Evolutionary conservation across 1,284 basidiomycete species (phyloP), one percentile per base, ranked within the genome.

Genomic region (Puccinia triticina): DNA sequence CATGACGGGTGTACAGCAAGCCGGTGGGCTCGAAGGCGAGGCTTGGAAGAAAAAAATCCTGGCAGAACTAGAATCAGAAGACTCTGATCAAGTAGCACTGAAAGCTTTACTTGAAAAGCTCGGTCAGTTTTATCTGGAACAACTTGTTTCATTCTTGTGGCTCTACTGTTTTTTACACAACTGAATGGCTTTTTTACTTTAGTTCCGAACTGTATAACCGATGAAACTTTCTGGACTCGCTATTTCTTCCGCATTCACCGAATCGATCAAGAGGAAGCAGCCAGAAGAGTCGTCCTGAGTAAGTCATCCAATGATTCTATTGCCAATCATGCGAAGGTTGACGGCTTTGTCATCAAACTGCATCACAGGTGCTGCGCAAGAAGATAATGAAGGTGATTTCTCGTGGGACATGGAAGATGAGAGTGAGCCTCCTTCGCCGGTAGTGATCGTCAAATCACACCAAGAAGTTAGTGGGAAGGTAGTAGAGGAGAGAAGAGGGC

Each of bases 231-330:
- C 43, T 77, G 75, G 75, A 64, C 40, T 43, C 75, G 75, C 23
- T 77, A 77, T 64, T 77, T 77, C 43, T 77, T 61, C 59, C 55
- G 59, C 1, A 48, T 64, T n/a, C 29, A 77, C 34, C 57, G 40
- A 46, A 77, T 77, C n/a, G 75, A 77, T 77, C 75, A 77, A 77
- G 75, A 77, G n/a, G 75, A 77, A 77, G 75, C 75, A 40, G 75
- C 75, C 43, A 34, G 75, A 46, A 77, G 75, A 64, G 55, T 77
- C 14, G 75, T 77, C 21, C 43, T 77, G 34, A 61, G 75, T 77
- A 40, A 77, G 55, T 43, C 57, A 43, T 23, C 32, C 48, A 50
- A 18, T 3, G 16, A 50, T 43, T 43, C 48, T 50, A 50, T 40
- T 34, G 10, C 23, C 46, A 40, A 26, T 40, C 48, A 50, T 50